Evolutionary conservation across 768 basidiomycete species (phyloP).

Genomic region (Boletus edulis): DNA sequence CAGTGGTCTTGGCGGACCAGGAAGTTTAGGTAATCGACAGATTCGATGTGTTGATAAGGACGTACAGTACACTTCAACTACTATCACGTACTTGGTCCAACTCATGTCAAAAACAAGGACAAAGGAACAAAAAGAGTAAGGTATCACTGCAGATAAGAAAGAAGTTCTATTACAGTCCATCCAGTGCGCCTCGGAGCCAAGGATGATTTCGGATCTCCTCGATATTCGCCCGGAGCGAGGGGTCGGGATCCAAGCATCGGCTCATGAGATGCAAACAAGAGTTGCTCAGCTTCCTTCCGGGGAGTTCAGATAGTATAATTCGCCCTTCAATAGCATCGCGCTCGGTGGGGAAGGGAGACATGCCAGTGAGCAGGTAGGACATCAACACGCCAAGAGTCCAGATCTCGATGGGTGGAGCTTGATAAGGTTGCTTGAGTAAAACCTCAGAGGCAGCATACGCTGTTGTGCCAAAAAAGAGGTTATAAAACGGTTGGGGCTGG

Average conservation of each 20-base stretch:
- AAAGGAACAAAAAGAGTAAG: neutral
- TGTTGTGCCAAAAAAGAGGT: slow-evolving; percentile 87
- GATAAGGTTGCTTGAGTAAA: slow-evolving; percentile 82
- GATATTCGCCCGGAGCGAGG: slow-evolving; percentile 76
- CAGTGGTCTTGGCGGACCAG: neutral
- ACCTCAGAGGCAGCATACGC: slow-evolving; percentile 97
- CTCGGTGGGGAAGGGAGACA: slow-evolving; percentile 89
- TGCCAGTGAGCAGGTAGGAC: slow-evolving; percentile 89
- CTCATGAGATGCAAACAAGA: slow-evolving; percentile 61
- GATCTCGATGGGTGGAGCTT: slow-evolving; percentile 91
- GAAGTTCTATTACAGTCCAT: slow-evolving; percentile 14
- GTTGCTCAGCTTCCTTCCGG: slow-evolving; percentile 38
- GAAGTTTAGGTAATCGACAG: neutral
- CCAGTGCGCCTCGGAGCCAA: slow-evolving; percentile 57
- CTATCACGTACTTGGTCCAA: neutral
- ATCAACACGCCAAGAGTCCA: slow-evolving; percentile 96
- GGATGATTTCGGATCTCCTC: slow-evolving; percentile 75
- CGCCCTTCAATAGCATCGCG: slow-evolving; percentile 71
- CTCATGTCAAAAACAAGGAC: slow-evolving; percentile 5
- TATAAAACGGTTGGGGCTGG: slow-evolving; percentile 63
- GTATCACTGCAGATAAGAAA: slow-evolving; percentile 8
- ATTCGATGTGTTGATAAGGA: slow-evolving; percentile 8
- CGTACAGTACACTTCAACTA: slow-evolving; percentile 13
- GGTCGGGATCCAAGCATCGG: slow-evolving; percentile 83
- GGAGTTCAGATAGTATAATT: slow-evolving; percentile 48